Conservation (phyloP, 2,329 filamentous ascomycete genomes). For the Pseudogymnoascus sp. region DNA sequence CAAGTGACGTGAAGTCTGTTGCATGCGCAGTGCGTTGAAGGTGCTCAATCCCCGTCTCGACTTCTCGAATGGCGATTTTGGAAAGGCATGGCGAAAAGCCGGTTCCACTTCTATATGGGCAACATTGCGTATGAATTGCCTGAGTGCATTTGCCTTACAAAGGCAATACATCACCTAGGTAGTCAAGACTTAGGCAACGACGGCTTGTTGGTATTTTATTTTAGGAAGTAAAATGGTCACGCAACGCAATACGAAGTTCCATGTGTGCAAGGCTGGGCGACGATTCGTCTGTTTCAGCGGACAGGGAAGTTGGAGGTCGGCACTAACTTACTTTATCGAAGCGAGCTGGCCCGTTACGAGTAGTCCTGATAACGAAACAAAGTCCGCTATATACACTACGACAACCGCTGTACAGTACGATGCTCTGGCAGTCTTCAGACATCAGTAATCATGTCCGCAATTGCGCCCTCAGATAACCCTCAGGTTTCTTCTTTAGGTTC, state of each 20-base stretch:
- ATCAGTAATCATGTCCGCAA: conserved; percentile 25
- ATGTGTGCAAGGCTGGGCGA: conserved; percentile 1
- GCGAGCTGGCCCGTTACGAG: not conserved
- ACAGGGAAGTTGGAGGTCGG: not conserved
- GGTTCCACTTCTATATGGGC: conserved; percentile 22
- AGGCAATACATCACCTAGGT: conserved; percentile 22
- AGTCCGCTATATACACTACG: not conserved
- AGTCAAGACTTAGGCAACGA: not conserved
- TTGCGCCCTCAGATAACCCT: conserved; percentile 23
- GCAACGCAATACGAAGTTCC: conserved; percentile 2
- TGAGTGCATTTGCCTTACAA: conserved; percentile 21
- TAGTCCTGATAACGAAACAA: not conserved
- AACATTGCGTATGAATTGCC: conserved; percentile 24
- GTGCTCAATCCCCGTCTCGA: conserved; percentile 4
- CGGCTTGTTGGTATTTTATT: not conserved
- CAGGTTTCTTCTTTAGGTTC: conserved; percentile 24
- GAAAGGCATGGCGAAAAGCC: conserved; percentile 6
- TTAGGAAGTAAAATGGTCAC: not conserved
- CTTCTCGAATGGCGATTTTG: conserved; percentile 7
- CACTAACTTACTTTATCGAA: conserved; percentile 8
- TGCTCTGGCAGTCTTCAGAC: conserved; percentile 3
- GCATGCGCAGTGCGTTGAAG: not conserved
- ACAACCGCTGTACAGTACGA: not conserved
- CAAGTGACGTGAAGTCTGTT: not conserved
- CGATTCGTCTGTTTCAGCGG: not conserved